These are phyloP conservation scores for Cryoendolithus antarcticus DNA, from an alignment of 2,329 filamentous ascomycete genomes.

Conservation along the genomic window DNA sequence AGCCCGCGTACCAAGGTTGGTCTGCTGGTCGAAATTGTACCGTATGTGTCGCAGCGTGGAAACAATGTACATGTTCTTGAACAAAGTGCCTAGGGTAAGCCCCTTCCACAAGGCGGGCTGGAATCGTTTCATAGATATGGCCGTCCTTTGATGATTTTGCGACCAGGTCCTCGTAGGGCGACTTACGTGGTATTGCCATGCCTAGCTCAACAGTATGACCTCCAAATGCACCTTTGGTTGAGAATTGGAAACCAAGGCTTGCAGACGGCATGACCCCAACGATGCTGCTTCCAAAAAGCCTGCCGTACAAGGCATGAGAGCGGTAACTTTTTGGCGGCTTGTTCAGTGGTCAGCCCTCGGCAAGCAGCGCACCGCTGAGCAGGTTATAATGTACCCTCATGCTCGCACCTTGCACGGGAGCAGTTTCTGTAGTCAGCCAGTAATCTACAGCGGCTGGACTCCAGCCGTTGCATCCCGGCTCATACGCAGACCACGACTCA, in stretches of 20 bases:
- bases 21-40: conserved; percentile 39
- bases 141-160: conserved; percentile 28
- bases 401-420: conserved; percentile 17
- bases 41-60: conserved; percentile 34
- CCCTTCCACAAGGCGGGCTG: conserved; percentile 15
- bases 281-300: conserved; percentile 43
- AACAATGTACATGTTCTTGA: conserved; percentile 46
- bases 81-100: conserved; percentile 43
- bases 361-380: conserved; percentile 35
- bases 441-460: conserved; percentile 3
- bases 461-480: conserved; percentile 9
- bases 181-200: conserved; percentile 21
- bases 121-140: conserved; percentile 26
- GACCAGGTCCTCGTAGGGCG: conserved; percentile 20
- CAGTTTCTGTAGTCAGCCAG: conserved; percentile 16
- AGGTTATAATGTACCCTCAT: conserved; percentile 33
- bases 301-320: conserved; percentile 29
- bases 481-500: conserved; percentile 31
- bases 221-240: conserved; percentile 25
- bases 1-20: conserved; percentile 10
- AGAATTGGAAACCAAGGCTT: conserved; percentile 42
- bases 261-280: conserved; percentile 41
- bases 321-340: conserved; percentile 43
- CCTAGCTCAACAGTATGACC: conserved; percentile 45
- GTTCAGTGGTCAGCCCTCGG: conserved; percentile 37